phyloP scores from a whole-genome alignment of 768 basidiomycete genomes.

The Suillus decipiens region DNA sequence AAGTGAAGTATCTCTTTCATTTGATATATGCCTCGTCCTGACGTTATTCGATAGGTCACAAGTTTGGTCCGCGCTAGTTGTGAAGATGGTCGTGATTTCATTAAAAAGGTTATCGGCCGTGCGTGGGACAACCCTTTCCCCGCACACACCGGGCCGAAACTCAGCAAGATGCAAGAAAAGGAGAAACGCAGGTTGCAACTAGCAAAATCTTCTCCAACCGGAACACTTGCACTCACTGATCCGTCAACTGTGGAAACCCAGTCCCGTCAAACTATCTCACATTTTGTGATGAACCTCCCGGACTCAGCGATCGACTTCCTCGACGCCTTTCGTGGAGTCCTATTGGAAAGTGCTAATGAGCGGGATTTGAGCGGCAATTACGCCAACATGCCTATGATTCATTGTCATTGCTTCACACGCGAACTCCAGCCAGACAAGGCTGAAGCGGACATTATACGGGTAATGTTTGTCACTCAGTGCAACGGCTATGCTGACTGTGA shows the following conservation, averaged over 20 bases:
- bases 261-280: slow-evolving; percentile 62
- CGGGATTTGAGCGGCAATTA: slow-evolving; percentile 50
- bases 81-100: slow-evolving; percentile 88
- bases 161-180: slow-evolving; percentile 39
- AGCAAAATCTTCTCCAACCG: slow-evolving; percentile 1
- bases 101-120: slow-evolving; percentile 54
- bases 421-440: slow-evolving; percentile 71
- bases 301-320: slow-evolving; percentile 90
- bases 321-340: slow-evolving; percentile 80
- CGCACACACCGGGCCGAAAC: slow-evolving; percentile 47
- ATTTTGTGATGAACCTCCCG: slow-evolving; percentile 98
- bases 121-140: slow-evolving; percentile 70
- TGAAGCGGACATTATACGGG: slow-evolving; percentile 77
- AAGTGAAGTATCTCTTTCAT: slow-evolving; percentile 47
- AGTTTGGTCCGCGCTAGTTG: slow-evolving; percentile 71
- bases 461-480: slow-evolving; percentile 33
- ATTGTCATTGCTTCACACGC: slow-evolving; percentile 95
- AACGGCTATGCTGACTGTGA: slow-evolving; percentile 16
- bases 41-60: slow-evolving; percentile 48
- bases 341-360: slow-evolving; percentile 36
- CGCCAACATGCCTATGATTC: slow-evolving; percentile 78
- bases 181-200: slow-evolving; percentile 36
- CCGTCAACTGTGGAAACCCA: slow-evolving; percentile 15
- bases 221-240: slow-evolving; percentile 5
- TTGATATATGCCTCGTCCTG: not conserved